Base-by-base conservation (phyloP, 176 grass and related monocot species). In the Bothriochloa decipiens region DNA sequence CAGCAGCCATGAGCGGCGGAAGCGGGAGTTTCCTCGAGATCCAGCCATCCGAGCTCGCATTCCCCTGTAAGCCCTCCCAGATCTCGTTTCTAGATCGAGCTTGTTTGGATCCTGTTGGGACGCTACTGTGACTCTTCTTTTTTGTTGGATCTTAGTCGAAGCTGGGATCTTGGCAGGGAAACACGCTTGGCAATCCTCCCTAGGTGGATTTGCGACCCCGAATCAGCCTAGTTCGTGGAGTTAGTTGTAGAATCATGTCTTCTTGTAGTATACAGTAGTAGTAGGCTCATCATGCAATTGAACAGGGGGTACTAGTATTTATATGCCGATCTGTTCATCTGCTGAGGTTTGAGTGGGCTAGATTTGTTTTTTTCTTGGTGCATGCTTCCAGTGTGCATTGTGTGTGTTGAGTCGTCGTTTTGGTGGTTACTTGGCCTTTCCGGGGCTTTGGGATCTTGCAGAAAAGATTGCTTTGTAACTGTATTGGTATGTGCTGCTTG, bases 21-120 rank as follows among this genome's bases (percentile, higher is more conserved):
- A 83, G 65, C 64, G 88, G 47, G 84, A 85, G 58, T 76, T 84
- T 94, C 53, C 93, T 99, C 73, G 91, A 99, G 81, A 94, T 99
- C 93, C 91, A 92, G 68, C 96, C 96, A 6, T 87, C 77, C 22
- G 93, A 96, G 91, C 91, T 99, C 29, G 78, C 87, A 86, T 99
- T 99, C 52, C 91, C 81, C 11, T 99, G 96, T 99, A 91, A 96
- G 93, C 78, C 16, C 69, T 53, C 25, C 46, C 65, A 78, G 72
- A 89, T 84, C 85, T 77, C 67, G 81, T 64, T 6, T 70, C 68
- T 22, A 57, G 79, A 73, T 83, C 49, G 46, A 78, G 47, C 40
- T 42, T 68, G 65, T 65, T 70, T 22, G 62, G 25, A 50, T 43
- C 72, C 14, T 69, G 39, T 33, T 8, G 43, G 62, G 37, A 6